Conservation (phyloP, 768 basidiomycete genomes). For the Amanita muscaria region DNA sequence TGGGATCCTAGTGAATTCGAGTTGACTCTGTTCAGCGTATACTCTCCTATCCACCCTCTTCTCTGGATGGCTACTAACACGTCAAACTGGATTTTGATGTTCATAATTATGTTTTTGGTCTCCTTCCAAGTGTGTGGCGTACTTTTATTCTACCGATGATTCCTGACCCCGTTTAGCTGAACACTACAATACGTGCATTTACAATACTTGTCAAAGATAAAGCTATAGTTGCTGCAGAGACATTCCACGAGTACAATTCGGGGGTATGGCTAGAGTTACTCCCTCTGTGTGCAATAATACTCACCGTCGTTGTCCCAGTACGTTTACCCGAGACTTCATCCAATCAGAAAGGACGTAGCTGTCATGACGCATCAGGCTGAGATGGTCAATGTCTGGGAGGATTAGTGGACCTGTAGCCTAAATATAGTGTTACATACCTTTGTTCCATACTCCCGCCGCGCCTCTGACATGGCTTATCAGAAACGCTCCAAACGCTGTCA, state of each 20-base stretch:
- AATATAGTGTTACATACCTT: no score
- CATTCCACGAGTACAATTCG: conserved; percentile 78
- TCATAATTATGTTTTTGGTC: conserved; percentile 58
- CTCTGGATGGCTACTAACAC: conserved; percentile 65
- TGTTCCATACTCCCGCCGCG: no score
- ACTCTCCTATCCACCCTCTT: conserved; percentile 69
- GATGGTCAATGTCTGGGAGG: conserved; percentile 53
- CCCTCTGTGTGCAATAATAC: background rate
- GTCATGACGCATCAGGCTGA: conserved; percentile 85
- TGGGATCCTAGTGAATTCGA: conserved; percentile 75
- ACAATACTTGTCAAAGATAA: conserved; percentile 64
- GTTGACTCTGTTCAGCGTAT: conserved; percentile 58
- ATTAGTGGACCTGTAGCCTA: conserved; percentile 14
- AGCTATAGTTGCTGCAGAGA: conserved; percentile 66
- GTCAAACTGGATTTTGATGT: conserved; percentile 70
- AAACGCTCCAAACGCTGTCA: conserved; percentile 12
- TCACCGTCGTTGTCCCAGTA: conserved; percentile 39
- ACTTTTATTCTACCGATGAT: conserved; percentile 1
- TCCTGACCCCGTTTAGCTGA: conserved; percentile 32
- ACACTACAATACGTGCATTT: conserved; percentile 46
- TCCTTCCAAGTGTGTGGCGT: conserved; percentile 48
- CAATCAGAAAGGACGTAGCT: conserved; percentile 65
- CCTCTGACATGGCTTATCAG: no score
- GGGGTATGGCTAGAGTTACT: conserved; percentile 39
- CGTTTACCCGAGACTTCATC: conserved; percentile 74